Evolutionary conservation across 2,329 filamentous ascomycete genomes (phyloP).

Genomic region (Stachybotrys echinatus): DNA sequence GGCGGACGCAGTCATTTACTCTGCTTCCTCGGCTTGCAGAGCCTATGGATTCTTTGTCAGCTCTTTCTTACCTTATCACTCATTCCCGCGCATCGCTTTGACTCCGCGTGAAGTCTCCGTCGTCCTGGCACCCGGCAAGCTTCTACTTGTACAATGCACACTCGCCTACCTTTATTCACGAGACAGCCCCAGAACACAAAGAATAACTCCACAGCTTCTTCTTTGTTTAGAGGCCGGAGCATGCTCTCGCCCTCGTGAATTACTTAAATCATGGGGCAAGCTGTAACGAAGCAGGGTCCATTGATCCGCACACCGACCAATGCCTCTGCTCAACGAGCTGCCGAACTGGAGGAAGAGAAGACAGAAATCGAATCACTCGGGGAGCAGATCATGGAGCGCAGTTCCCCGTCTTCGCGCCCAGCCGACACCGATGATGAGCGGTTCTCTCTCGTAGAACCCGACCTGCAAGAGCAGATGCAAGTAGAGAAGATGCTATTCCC

Average conservation of each 20-base stretch:
- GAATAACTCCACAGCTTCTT: not conserved
- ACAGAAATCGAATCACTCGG: not conserved
- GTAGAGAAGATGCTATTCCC: conserved; percentile 35
- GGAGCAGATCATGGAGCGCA: not conserved
- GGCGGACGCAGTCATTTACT: not conserved
- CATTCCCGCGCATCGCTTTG: no score
- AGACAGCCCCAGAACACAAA: not conserved
- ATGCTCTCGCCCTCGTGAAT: not conserved
- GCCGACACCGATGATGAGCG: not conserved
- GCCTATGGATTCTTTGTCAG: not conserved
- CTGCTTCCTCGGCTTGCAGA: no score
- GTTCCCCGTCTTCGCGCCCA: not conserved
- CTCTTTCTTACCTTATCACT: no score
- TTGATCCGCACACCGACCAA: not conserved
- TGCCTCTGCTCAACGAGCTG: not conserved
- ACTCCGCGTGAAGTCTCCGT: no score
- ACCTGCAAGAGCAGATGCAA: conserved; percentile 31
- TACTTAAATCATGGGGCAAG: not conserved
- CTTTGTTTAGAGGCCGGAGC: not conserved
- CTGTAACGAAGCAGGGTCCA: not conserved
- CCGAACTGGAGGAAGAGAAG: not conserved
- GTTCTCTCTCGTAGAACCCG: not conserved
- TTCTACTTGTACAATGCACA: not conserved
- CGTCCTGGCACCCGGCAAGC: no score
- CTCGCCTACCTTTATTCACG: not conserved